These are phyloP conservation scores for Fusarium beomiforme DNA, from an alignment of 2,329 filamentous ascomycete genomes.

Conservation along the genomic window DNA sequence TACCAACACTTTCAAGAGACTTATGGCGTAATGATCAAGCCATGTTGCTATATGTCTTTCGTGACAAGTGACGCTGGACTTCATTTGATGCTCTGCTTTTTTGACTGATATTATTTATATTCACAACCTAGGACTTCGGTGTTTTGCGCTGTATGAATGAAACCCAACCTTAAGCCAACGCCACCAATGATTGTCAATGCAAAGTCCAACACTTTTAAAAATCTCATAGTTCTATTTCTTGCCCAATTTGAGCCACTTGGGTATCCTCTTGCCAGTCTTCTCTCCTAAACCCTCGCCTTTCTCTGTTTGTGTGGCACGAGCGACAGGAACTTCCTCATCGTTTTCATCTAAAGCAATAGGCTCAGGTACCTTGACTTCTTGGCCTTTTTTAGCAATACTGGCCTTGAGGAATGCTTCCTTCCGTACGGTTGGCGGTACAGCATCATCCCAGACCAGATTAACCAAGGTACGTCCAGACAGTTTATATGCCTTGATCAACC, in stretches of 20 bases:
- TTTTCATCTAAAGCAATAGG: constrained; percentile 56
- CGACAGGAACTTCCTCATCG: constrained; percentile 33
- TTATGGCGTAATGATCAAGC: constrained; percentile 40
- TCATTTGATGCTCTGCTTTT: background rate
- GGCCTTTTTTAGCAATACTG: constrained; percentile 68
- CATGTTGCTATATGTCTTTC: constrained; percentile 8
- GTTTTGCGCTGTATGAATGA: background rate
- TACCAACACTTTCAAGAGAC: constrained; percentile 48
- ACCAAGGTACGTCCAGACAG: constrained; percentile 78
- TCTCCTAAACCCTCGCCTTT: constrained; percentile 52
- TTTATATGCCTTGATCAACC: constrained; percentile 77
- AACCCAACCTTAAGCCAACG: constrained; percentile 10
- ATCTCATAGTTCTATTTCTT: constrained; percentile 65
- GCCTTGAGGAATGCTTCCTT: constrained; percentile 67
- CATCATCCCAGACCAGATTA: constrained; percentile 78
- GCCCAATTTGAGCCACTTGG: constrained; percentile 79
- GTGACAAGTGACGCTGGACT: background rate
- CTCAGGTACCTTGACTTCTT: constrained; percentile 73
- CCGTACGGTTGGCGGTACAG: constrained; percentile 65
- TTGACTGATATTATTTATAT: background rate
- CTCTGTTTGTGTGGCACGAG: constrained; percentile 46
- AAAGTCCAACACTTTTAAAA: background rate
- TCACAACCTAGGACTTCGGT: background rate
- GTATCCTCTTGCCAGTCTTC: constrained; percentile 77
- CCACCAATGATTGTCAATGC: constrained; percentile 22